These are phyloP conservation scores for Colletotrichum sp. DNA, from an alignment of 2,329 filamentous ascomycete genomes.

Conservation along the genomic window DNA sequence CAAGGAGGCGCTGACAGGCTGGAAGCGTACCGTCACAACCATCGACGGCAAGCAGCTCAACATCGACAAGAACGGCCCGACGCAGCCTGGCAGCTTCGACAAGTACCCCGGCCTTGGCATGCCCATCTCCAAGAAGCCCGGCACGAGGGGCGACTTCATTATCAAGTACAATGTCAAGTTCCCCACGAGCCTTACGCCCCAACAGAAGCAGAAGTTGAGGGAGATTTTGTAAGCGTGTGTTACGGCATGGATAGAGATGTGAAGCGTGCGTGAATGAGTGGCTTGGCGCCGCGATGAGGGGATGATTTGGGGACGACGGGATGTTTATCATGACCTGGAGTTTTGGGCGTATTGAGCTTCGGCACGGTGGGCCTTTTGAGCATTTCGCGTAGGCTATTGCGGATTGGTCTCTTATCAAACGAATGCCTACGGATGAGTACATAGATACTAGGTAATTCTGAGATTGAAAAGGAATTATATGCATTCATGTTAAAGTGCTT, in stretches of 20 bases:
- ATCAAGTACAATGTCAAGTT: conserved; percentile 94
- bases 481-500: neutral
- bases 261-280: neutral
- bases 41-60: conserved; percentile 89
- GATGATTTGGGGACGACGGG: neutral
- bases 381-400: conserved; percentile 1
- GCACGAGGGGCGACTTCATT: conserved; percentile 84
- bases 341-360: neutral
- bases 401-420: neutral
- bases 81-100: conserved; percentile 82
- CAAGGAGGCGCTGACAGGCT: conserved; percentile 94
- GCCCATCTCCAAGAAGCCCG: conserved; percentile 91
- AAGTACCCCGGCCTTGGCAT: conserved; percentile 87
- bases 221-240: conserved; percentile 68
- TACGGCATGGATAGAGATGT: neutral
- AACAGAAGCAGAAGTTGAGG: conserved; percentile 82
- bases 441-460: conserved; percentile 7
- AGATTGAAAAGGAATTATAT: neutral
- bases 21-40: conserved; percentile 88
- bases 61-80: conserved; percentile 82
- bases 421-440: neutral
- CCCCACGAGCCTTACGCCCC: conserved; percentile 75
- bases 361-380: neutral
- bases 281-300: neutral
- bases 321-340: conserved; percentile 12